phyloP scores from a whole-genome alignment of 208 protist genomes.

The Acanthamoeba quina region DNA sequence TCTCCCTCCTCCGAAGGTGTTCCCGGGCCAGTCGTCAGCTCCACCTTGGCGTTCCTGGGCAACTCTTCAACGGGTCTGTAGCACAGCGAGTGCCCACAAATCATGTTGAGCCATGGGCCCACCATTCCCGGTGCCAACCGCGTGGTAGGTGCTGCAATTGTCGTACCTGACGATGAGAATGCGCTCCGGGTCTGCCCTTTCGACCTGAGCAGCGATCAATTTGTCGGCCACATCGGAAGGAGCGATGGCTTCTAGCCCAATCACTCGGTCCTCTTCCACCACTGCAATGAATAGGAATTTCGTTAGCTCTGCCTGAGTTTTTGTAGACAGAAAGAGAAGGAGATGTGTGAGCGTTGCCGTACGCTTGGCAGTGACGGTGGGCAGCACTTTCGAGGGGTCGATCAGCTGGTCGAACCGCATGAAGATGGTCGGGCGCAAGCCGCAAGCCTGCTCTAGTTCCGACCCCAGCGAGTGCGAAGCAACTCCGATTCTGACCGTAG shows the following conservation, averaged over 20 bases:
- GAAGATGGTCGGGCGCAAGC: conserved; percentile 22
- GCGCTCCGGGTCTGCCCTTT: not conserved
- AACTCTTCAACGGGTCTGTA: not conserved
- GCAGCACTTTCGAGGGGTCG: not conserved
- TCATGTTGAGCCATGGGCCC: not conserved
- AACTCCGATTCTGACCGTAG: not conserved
- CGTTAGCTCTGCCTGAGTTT: not conserved
- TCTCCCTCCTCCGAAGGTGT: not conserved
- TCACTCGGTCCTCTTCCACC: not conserved
- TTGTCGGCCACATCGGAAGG: not conserved
- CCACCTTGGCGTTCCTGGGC: conserved; percentile 17
- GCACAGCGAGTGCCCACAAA: not conserved
- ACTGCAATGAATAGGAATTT: not conserved
- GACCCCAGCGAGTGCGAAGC: not conserved
- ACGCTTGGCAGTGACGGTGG: not conserved
- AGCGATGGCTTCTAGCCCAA: not conserved
- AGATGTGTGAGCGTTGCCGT: not conserved
- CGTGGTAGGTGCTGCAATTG: not conserved
- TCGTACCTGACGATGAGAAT: not conserved
- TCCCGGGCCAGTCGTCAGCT: not conserved
- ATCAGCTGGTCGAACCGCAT: conserved; percentile 3
- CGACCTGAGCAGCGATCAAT: not conserved
- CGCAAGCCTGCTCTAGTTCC: not conserved
- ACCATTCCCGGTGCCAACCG: no score
- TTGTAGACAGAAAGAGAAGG: not conserved